Evolutionary conservation across 306 rosid genomes (phyloP).

Genomic region (Vigna angularis): DNA sequence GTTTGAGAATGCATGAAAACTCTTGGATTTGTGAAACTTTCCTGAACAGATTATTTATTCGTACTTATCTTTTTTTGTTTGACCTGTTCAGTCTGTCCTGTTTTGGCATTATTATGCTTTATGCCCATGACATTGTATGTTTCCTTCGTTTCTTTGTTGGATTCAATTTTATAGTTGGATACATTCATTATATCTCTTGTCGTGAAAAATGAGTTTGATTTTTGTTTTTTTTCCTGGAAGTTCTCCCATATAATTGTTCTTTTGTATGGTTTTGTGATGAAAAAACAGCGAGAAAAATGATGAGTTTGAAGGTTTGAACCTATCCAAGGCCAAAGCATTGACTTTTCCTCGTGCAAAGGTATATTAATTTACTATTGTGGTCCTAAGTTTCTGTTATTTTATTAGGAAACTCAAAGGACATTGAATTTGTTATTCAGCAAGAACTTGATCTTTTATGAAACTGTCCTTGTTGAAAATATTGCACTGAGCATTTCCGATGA

Average conservation of each 20-base stretch:
- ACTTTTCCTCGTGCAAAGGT: conserved; percentile 71
- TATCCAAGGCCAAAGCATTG: conserved; percentile 55
- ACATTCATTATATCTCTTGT: not conserved
- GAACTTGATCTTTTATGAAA: conserved; percentile 17
- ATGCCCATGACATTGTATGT: conserved; percentile 2
- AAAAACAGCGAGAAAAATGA: conserved; percentile 48
- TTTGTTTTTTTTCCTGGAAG: not conserved
- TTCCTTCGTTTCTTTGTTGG: conserved; percentile 26
- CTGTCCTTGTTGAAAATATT: conserved; percentile 14
- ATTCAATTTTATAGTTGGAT: conserved; percentile 10
- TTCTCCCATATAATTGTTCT: conserved; percentile 9
- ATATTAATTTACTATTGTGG: conserved; percentile 15
- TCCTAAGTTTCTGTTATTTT: conserved; percentile 21
- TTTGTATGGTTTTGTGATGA: conserved; percentile 22
- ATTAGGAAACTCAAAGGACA: conserved; percentile 8
- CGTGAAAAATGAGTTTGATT: conserved; percentile 4
- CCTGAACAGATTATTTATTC: not conserved
- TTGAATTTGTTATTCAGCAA: conserved; percentile 14
- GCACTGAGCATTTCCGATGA: not conserved
- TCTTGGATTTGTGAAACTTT: conserved; percentile 9
- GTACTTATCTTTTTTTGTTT: not conserved
- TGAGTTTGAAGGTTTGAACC: conserved; percentile 36
- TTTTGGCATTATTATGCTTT: not conserved
- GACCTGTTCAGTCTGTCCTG: not conserved
- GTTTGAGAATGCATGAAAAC: conserved; percentile 17